These are phyloP conservation scores for Basipetospora sp. DNA, from an alignment of 2,329 filamentous ascomycete species.

Conservation along the genomic window DNA sequence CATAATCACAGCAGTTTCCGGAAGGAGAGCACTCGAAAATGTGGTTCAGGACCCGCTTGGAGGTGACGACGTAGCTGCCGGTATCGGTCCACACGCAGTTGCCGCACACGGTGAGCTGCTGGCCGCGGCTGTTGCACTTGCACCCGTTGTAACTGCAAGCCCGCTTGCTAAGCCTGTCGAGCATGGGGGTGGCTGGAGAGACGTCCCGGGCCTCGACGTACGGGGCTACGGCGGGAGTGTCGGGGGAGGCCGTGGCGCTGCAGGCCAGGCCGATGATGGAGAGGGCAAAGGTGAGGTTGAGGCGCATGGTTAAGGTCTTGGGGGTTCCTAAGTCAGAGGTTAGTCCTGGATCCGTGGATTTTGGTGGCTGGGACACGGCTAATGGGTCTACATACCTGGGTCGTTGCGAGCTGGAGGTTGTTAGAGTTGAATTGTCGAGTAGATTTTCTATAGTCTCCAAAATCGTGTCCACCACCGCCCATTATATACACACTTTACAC, in stretches of 20 bases:
- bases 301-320: conserved; percentile 11
- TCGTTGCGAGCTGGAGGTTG: too few species aligned
- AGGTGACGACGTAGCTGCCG: conserved; percentile 9
- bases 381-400: too few species aligned
- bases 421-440: too few species aligned
- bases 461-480: too few species aligned
- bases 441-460: too few species aligned
- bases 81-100: conserved; percentile 12
- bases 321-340: too few species aligned
- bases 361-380: too few species aligned
- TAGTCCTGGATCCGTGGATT: too few species aligned
- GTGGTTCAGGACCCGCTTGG: conserved; percentile 11
- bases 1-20: conserved; percentile 13
- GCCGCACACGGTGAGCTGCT: conserved; percentile 13
- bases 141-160: conserved; percentile 13
- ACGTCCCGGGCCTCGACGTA: conserved; percentile 1
- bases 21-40: conserved; percentile 13
- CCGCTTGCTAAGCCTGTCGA: conserved; percentile 6
- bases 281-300: conserved; percentile 3
- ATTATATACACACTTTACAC: too few species aligned
- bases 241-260: neutral
- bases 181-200: neutral
- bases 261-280: conserved; percentile 5
- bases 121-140: conserved; percentile 12
- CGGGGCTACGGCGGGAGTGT: conserved; percentile 4